Base-by-base conservation (phyloP, 148 eudicot genomes). In the Beta vulgaris region DNA sequence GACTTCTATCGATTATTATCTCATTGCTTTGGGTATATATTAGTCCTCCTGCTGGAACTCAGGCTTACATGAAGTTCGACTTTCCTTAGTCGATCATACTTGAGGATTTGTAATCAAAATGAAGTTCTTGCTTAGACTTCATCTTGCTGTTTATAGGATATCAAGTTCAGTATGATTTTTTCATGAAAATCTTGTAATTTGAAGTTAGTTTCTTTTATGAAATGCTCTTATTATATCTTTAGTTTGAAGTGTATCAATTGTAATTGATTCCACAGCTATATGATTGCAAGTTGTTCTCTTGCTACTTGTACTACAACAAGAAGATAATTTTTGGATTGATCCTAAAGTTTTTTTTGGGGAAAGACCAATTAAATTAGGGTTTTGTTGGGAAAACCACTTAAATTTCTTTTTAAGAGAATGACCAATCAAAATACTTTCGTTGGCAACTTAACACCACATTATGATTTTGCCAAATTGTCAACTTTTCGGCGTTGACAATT, bases 21-120 rank as follows among this genome's bases (percentile, higher is more conserved):
- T 95, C 99, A 3, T 76, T 95, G 78, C 74, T 95, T 1, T 90
- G 91, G 76, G 89, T 92, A 31, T 90, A 88, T 65, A 84, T 95
- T 15, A 88, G 90, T 79, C 99, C 99, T 39, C 99, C 99, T 2
- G 16, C 79, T 6, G 96, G 97, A 67, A 81, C 85, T 29, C 89
- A 73, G 58, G 80, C 70, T 37, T 66, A 31, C 51, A 25, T 72
- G 75, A 79, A 73, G 28, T 89, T 90, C 51, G 37, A 83, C 75
- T 84, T 95, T 53, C 93, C 96, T 69, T 93, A 78, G 76, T 14
- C 6, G 10, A 13, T 3, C 0, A 14, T 10, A 39, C 11, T 12
- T 0, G 18, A 19, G 36, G 12, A 11, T 16, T 29, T 53, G 29
- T 6, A 72, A 44, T 35, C 28, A 48, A 78, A 26, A 70, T 85